A percentile compares a stretch with the other conserved stretches of the same genome.
phyloP scores from a whole-genome alignment of 164 flowering plant genomes.

The Warburgia ugandensis region DNA sequence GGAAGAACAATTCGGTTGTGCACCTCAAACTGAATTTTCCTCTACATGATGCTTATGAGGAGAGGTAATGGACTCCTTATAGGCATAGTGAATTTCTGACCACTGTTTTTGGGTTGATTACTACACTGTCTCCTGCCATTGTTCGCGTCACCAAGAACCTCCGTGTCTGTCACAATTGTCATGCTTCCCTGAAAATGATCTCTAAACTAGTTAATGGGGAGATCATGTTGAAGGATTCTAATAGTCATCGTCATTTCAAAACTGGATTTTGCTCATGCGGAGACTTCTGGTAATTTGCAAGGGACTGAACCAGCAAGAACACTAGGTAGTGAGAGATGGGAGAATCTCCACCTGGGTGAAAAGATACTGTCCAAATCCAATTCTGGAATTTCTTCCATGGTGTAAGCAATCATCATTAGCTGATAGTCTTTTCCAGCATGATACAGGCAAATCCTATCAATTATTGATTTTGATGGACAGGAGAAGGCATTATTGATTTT shows the following conservation, averaged over 20 bases:
- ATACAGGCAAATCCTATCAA: too few relatives aligned
- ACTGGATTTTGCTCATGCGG: constrained; percentile 60
- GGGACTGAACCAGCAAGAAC: too few relatives aligned
- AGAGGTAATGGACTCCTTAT: constrained; percentile 46
- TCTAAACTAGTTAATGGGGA: constrained; percentile 44
- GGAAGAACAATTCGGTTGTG: constrained; percentile 25
- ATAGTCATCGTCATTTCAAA: constrained; percentile 59
- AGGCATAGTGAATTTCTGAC: constrained; percentile 79
- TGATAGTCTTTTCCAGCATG: too few relatives aligned
- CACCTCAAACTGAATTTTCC: constrained; percentile 30
- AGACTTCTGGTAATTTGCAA: constrained; percentile 27
- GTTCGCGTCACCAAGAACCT: constrained; percentile 55
- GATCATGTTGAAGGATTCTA: constrained; percentile 56
- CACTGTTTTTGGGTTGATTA: constrained; percentile 55
- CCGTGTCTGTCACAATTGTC: constrained; percentile 52
- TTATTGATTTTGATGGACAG: too few relatives aligned
- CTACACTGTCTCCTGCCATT: constrained; percentile 25
- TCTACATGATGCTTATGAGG: constrained; percentile 69
- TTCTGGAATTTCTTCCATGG: too few relatives aligned
- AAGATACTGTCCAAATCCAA: too few relatives aligned
- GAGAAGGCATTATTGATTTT: too few relatives aligned
- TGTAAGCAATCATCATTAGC: too few relatives aligned
- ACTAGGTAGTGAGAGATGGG: neutral
- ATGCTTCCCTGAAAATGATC: constrained; percentile 34
- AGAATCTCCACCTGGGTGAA: neutral